These are phyloP conservation scores for Populus deltoides DNA, from an alignment of 345 rosid species.

Conservation along the genomic window DNA sequence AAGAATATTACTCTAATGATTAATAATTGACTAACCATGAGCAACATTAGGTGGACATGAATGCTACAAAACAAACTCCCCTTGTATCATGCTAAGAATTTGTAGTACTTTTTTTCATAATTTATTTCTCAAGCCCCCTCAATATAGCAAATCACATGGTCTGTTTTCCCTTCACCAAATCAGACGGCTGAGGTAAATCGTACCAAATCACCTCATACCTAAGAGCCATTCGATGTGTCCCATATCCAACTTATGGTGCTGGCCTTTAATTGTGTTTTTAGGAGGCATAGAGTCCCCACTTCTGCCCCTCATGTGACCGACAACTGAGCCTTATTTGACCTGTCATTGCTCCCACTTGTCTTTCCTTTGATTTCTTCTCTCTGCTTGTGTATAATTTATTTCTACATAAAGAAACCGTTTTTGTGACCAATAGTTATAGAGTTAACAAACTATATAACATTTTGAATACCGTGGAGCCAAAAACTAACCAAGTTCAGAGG, in stretches of 20 bases:
- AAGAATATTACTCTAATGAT: background rate
- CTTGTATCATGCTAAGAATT: background rate
- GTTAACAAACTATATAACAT: conserved; percentile 12
- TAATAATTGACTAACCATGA: background rate
- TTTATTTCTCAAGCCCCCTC: conserved; percentile 30
- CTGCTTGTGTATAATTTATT: background rate
- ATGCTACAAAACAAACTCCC: background rate
- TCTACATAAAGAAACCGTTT: background rate
- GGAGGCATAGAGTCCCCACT: conserved; percentile 43
- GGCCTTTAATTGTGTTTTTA: conserved; percentile 29
- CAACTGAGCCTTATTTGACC: conserved; percentile 42
- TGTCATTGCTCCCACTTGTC: conserved; percentile 48
- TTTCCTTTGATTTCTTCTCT: background rate
- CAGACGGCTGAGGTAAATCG: conserved; percentile 45
- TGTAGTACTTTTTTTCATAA: background rate
- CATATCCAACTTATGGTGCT: conserved; percentile 41
- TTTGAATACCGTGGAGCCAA: background rate
- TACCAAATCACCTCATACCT: conserved; percentile 23
- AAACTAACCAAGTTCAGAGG: background rate
- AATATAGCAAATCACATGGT: conserved; percentile 49
- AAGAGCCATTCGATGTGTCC: conserved; percentile 48
- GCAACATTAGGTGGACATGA: background rate
- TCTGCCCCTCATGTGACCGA: conserved; percentile 77
- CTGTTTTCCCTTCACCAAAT: conserved; percentile 37
- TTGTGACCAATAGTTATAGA: background rate